These are phyloP conservation scores for Tricholoma hemisulphureum DNA, from an alignment of 768 basidiomycete genomes.

Conservation along the genomic window DNA sequence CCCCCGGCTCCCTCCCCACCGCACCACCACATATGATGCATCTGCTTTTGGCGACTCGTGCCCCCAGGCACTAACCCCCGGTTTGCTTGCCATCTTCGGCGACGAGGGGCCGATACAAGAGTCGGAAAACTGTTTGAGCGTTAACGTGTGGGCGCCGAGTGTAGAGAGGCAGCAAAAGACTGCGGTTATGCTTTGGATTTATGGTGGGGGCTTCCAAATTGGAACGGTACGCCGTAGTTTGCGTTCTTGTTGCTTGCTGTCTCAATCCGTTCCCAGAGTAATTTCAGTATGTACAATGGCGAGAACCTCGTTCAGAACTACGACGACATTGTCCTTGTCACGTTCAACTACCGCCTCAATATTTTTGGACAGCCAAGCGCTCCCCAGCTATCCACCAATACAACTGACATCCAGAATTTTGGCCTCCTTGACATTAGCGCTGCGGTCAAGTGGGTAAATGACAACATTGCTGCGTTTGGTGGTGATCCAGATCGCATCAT, in stretches of 20 bases:
- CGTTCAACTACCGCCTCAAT: conserved; percentile 29
- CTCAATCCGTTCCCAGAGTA: conserved; percentile 22
- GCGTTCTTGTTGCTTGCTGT: background rate
- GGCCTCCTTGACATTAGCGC: conserved; percentile 40
- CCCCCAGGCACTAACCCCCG: conserved; percentile 21
- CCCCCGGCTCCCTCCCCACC: conserved; percentile 23
- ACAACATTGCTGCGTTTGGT: conserved; percentile 45
- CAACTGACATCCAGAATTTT: conserved; percentile 33
- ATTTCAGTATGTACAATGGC: conserved; percentile 26
- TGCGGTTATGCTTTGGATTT: conserved; percentile 37
- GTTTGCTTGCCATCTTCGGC: background rate
- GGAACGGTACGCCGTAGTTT: conserved; percentile 27
- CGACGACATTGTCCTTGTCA: conserved; percentile 28
- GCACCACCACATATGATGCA: conserved; percentile 20
- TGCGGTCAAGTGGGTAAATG: conserved; percentile 45
- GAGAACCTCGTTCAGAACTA: conserved; percentile 31
- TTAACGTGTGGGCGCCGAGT: conserved; percentile 40
- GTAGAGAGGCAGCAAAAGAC: conserved; percentile 27
- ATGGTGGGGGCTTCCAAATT: conserved; percentile 37
- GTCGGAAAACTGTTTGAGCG: conserved; percentile 34
- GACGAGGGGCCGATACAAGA: conserved; percentile 24
- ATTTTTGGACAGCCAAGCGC: conserved; percentile 39
- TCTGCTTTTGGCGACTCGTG: conserved; percentile 32
- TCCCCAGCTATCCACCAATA: conserved; percentile 26
- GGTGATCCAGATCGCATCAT: conserved; percentile 39